These are phyloP conservation scores for Blastosporella zonata DNA, from an alignment of 1,284 basidiomycete species.

Conservation along the genomic window DNA sequence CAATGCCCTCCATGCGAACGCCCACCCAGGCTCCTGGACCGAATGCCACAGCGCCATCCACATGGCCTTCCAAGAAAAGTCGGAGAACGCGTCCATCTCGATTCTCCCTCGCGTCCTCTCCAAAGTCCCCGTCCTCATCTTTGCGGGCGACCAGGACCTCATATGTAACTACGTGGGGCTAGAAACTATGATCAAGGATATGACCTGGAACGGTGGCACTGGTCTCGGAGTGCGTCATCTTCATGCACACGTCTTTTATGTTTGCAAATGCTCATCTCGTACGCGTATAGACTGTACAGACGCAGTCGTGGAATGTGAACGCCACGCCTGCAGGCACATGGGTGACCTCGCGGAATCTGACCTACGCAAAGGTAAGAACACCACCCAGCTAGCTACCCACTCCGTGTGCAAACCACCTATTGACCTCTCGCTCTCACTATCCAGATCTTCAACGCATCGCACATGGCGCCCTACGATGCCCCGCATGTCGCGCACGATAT, in stretches of 20 bases:
- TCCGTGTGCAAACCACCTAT: background rate
- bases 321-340: constrained; percentile 84
- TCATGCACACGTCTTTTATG: constrained; percentile 1
- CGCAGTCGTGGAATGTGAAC: constrained; percentile 80
- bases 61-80: constrained; percentile 52
- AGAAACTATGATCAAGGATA: constrained; percentile 78
- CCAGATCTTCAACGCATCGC: constrained; percentile 84
- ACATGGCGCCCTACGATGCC: constrained; percentile 93
- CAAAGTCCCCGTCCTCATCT: constrained; percentile 84
- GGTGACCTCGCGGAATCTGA: constrained; percentile 85
- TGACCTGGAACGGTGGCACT: constrained; percentile 84
- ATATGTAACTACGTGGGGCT: constrained; percentile 96
- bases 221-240: constrained; percentile 74
- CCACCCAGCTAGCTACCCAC: background rate
- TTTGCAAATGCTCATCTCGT: background rate
- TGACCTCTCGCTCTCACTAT: background rate
- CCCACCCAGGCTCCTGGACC: constrained; percentile 81
- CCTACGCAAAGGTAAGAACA: constrained; percentile 88
- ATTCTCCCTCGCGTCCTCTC: constrained; percentile 80
- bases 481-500: constrained; percentile 93
- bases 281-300: constrained; percentile 60
- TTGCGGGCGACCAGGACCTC: constrained; percentile 93
- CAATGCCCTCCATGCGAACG: constrained; percentile 76
- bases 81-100: constrained; percentile 70
- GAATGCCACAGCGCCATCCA: constrained; percentile 83